Evolutionary conservation across 306 rosid species (phyloP), one percentile per base, ranked within the genome.

Genomic region (Quercus bicolor): DNA sequence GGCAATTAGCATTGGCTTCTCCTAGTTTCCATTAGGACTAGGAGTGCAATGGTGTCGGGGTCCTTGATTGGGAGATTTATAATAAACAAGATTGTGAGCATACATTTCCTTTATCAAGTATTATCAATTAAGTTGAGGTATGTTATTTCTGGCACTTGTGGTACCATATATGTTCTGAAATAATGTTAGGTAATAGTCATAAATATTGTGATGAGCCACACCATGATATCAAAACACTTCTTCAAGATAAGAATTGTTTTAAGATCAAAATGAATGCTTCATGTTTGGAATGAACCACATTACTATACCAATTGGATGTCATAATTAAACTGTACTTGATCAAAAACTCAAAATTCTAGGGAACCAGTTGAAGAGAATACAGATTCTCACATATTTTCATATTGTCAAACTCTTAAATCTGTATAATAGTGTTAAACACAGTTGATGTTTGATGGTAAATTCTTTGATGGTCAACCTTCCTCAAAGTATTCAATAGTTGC

Each of bases 81-180:
- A 56, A 14, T 40, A 43, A 26, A 73, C n/a, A 40, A 4, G 51
- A 56, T 56, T 26, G 34, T 61, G n/a, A 15, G 16, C 31, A 24
- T 54, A 62, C 26, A 31, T 74, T 60, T 75, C 23, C 24, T 16
- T 54, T 61, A 62, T 12, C 40, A 52, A 23, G 14, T 60, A 75
- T 70, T 61, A 62, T 28, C 45, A 40, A 40, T 70, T 40, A 34
- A 31, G 74, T 68, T 7, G 3, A 0, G 45, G 45, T 15, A 76
- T 55, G 45, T 55, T 61, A 71, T 31, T 21, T 23, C 23, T n/a
- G 57, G 73, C 60, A 33, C 33, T 31, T 29, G 31, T 20, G 53
- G 77, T 76, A 48, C 45, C 69, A 48, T 23, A 34, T 40, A 51
- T 40, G 71, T 53, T 62, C 75, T 37, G 28, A 20, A 68, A 77